phyloP scores from a whole-genome alignment of 1,284 basidiomycete species.

The Xerocomus amazonicus region DNA sequence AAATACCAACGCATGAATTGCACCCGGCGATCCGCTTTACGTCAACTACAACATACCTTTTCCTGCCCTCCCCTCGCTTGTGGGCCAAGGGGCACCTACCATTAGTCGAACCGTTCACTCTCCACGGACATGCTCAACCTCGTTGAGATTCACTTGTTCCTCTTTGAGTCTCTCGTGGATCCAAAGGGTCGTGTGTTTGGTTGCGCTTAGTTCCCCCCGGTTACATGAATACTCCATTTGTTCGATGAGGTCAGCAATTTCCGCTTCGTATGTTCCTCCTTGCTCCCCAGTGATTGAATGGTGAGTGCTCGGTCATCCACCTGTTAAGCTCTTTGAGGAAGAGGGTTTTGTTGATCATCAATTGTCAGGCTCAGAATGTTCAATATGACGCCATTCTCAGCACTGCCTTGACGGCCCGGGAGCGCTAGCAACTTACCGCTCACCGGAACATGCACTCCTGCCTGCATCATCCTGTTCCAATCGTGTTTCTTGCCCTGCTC shows the following conservation, averaged over 20 bases:
- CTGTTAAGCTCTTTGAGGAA: slow-evolving; percentile 34
- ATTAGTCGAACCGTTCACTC: slow-evolving; percentile 15
- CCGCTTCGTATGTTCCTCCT: slow-evolving; percentile 16
- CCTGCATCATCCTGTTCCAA: slow-evolving; percentile 31
- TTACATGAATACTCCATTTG: slow-evolving; percentile 21
- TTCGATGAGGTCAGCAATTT: slow-evolving; percentile 27
- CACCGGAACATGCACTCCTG: slow-evolving; percentile 29
- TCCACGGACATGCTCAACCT: slow-evolving; percentile 28
- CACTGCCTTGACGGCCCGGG: slow-evolving; percentile 27
- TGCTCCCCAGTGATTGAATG: slow-evolving; percentile 12
- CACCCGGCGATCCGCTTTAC: slow-evolving; percentile 27
- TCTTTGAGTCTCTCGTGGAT: slow-evolving; percentile 12
- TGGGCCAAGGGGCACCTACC: slow-evolving; percentile 28
- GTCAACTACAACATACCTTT: slow-evolving; percentile 30
- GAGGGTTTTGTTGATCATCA: slow-evolving; percentile 32
- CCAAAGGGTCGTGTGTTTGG: slow-evolving; percentile 11
- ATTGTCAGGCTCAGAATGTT: slow-evolving; percentile 12
- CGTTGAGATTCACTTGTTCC: slow-evolving; percentile 14
- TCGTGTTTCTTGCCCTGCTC: slow-evolving; percentile 32
- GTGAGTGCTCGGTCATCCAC: slow-evolving; percentile 14
- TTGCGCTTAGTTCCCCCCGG: slow-evolving; percentile 7
- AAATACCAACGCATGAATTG: slow-evolving; percentile 18
- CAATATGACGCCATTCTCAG: slow-evolving; percentile 25
- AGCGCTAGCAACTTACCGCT: slow-evolving; percentile 27
- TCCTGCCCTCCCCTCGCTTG: slow-evolving; percentile 33